Base-by-base conservation (phyloP, 2,329 filamentous ascomycete genomes). In the Fusarium xylarioides region DNA sequence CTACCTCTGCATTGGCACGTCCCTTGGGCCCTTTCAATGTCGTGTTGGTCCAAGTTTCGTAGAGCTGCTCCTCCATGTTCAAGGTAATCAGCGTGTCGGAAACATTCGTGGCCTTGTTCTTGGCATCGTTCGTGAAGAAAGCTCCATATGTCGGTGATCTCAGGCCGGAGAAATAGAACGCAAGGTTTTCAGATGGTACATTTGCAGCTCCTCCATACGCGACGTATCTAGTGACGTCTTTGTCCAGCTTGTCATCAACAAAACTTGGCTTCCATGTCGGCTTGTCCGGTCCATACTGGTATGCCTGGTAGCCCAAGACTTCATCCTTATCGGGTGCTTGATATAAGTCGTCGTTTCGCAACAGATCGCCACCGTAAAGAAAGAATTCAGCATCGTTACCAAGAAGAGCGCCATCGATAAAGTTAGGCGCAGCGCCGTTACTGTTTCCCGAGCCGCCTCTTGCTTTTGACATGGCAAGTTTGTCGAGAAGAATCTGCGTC, bases 91-190 rank as follows among this genome's bases (percentile, higher is more conserved):
- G 81, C 3, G 82, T 88, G 63, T 88, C 78, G 3, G 91, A 90
- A 5, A 86, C 80, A 37, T 85, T 81, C n/a, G 79, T 77, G 6
- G 86, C 83, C n/a, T 76, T 82, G 1, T 79, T 76, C 35, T 85
- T 82, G 10, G n/a, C 19, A 2, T 66, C 58, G 15, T 77, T 79
- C 4, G 77, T 76, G 63, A 83, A 85, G 47, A 93, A 86, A 0
- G 84, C 81, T 0, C 89, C 89, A 75, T 82, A 85, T 18, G 80
- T 80, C 1, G 83, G 79, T 1, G 89, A 85, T 19, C 83, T 86
- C 79, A 91, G 82, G 0, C 92, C 92, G 1, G 90, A 89, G 71
- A 94, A 92, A 74, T 93, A 93, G 83, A 90, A 94, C 0, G 90
- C 91, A 73, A 90, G 86, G 70, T 93, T 91, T 79, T 94, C 92